phyloP scores from a whole-genome alignment of 2,329 filamentous ascomycete genomes.

The Xylaria sp. region DNA sequence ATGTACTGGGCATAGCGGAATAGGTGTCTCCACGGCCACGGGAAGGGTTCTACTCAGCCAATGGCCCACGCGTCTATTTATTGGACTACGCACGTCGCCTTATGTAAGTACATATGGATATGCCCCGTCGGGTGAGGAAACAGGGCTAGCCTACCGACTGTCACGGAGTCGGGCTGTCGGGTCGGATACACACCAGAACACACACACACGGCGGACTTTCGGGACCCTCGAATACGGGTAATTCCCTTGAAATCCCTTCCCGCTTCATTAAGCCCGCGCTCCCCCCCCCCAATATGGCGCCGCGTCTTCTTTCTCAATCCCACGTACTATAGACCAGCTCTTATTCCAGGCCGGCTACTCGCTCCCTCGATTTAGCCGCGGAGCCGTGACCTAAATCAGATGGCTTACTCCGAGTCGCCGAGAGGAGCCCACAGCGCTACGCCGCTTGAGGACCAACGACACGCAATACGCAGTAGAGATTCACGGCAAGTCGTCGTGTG shows the following conservation, averaged over 20 bases:
- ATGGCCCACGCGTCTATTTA: no score
- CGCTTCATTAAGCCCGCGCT: background rate
- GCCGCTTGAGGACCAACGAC: conserved; percentile 22
- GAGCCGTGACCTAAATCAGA: conserved; percentile 15
- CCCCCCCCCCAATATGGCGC: background rate
- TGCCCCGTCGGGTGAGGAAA: no score
- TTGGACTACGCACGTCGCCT: no score
- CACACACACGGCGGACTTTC: no score
- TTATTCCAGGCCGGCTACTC: conserved; percentile 4
- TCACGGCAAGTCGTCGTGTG: conserved; percentile 26
- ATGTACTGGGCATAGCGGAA: background rate
- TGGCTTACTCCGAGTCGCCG: conserved; percentile 16
- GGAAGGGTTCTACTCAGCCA: no score
- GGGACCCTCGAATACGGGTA: no score
- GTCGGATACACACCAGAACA: no score
- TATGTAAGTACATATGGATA: no score
- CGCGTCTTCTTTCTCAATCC: background rate
- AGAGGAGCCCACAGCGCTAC: conserved; percentile 23
- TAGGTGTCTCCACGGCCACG: no score
- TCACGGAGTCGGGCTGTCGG: no score
- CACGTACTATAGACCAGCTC: background rate
- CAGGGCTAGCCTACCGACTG: no score
- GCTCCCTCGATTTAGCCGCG: conserved; percentile 16
- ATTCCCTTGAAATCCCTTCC: no score
- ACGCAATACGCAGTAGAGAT: conserved; percentile 15